Percentiles rank a stretch among this genome's conserved stretches.
Conservation (phyloP, 192 early-diverging fungal species). For the Coemansia biformis region DNA sequence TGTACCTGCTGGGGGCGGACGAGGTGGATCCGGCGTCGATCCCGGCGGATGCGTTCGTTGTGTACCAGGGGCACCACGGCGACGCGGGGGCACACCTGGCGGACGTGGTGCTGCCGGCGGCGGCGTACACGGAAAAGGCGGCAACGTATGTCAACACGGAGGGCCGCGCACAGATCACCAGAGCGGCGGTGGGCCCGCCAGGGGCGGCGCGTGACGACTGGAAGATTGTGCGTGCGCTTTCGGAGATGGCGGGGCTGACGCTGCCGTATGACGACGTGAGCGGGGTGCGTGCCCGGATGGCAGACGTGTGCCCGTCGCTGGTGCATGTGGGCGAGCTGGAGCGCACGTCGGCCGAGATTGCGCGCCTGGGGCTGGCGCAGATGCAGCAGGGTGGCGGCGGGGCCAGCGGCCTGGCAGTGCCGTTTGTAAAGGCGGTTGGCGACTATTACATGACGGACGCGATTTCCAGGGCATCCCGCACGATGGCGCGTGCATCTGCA, state of each 20-base stretch:
- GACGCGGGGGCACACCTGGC: constrained; percentile 91
- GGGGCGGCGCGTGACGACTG: constrained; percentile 94
- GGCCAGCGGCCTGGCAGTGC: constrained; percentile 19
- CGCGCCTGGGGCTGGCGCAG: constrained; percentile 60
- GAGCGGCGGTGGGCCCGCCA: constrained; percentile 85
- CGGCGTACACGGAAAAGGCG: constrained; percentile 95
- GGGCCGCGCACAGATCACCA: constrained; percentile 88
- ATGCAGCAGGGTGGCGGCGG: constrained; percentile 24
- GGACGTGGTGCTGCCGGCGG: constrained; percentile 91
- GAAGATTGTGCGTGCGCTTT: constrained; percentile 97
- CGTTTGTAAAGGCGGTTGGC: constrained; percentile 62
- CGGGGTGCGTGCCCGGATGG: constrained; percentile 78
- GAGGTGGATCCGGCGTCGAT: constrained; percentile 71
- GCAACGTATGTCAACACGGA: constrained; percentile 97
- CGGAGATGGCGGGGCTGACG: constrained; percentile 78
- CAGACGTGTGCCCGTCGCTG: constrained; percentile 80
- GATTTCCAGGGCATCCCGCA: constrained; percentile 84
- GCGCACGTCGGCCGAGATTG: constrained; percentile 47
- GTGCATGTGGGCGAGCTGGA: constrained; percentile 67
- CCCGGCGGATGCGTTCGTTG: constrained; percentile 88
- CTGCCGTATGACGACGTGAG: constrained; percentile 87
- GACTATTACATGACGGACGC: constrained; percentile 96
- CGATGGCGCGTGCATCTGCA: constrained; percentile 93
- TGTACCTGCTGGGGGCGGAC: constrained; percentile 93
- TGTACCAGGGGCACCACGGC: constrained; percentile 99